Conservation (phyloP, 2,329 filamentous ascomycete genomes). For the Trichoderma citrinoviride region DNA sequence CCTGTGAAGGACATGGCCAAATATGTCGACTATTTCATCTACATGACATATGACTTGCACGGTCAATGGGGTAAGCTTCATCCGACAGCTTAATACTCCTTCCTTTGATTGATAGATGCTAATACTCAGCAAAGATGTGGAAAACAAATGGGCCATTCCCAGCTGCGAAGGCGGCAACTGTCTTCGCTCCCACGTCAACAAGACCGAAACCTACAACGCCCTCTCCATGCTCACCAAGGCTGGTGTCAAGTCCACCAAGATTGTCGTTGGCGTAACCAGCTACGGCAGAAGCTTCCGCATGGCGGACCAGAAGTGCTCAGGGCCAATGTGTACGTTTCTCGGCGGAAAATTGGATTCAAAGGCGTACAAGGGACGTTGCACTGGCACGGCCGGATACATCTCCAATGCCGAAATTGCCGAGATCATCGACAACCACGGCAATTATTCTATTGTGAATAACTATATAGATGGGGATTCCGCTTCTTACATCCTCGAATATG, state of each 20-base stretch:
- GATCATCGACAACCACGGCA: conserved; percentile 22
- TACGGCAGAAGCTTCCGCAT: conserved; percentile 34
- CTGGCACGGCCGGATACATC: conserved; percentile 29
- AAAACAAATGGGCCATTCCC: conserved; percentile 28
- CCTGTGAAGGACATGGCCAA: conserved; percentile 28
- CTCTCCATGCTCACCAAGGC: conserved; percentile 40
- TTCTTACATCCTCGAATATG: conserved; percentile 26
- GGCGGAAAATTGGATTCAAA: conserved; percentile 27
- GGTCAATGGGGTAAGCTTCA: conserved; percentile 35
- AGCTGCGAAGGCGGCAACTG: conserved; percentile 34
- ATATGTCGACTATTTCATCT: conserved; percentile 38
- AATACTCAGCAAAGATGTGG: conserved; percentile 12
- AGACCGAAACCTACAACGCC: conserved; percentile 36
- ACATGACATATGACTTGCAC: conserved; percentile 40
- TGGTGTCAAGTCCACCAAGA: conserved; percentile 31
- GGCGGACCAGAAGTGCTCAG: conserved; percentile 28
- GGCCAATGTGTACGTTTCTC: conserved; percentile 29
- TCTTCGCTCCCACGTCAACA: conserved; percentile 40
- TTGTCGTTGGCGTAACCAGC: conserved; percentile 31
- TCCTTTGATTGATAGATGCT: too few species aligned
- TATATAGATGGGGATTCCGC: not conserved
- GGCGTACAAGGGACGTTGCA: conserved; percentile 31
- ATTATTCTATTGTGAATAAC: not conserved
- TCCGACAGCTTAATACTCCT: too few species aligned
- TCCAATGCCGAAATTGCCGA: conserved; percentile 32